A percentile compares a stretch with the other conserved stretches of the same genome.
Evolutionary conservation across 257 asterid genomes (phyloP).

Genomic region (Ajuga chamaepitys): DNA sequence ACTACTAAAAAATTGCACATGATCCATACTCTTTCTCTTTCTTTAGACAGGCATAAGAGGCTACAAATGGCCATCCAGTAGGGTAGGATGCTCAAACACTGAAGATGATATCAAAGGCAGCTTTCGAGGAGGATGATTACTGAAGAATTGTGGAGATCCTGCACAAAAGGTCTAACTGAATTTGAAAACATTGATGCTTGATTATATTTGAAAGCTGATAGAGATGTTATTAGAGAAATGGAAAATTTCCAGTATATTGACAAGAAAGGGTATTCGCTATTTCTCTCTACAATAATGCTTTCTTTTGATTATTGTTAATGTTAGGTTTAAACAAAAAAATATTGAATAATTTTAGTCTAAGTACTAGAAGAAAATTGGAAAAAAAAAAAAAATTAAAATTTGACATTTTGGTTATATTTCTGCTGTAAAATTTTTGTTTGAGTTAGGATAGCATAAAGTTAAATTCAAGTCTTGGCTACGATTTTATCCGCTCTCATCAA

Average conservation of each 20-base stretch:
- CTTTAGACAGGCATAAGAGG: constrained; percentile 72
- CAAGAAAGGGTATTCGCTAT: constrained; percentile 61
- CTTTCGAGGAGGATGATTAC: constrained; percentile 90
- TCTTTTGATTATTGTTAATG: too few relatives aligned
- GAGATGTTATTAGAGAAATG: constrained; percentile 46
- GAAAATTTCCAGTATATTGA: constrained; percentile 58
- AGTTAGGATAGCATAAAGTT: too few relatives aligned
- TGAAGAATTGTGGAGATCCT: constrained; percentile 82
- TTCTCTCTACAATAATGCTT: too few relatives aligned
- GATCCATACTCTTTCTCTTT: not conserved
- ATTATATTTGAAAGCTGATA: constrained; percentile 45
- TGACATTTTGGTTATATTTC: not conserved
- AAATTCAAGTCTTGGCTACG: too few relatives aligned
- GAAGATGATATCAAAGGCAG: constrained; percentile 73
- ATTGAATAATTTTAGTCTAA: too few relatives aligned
- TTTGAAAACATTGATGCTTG: not conserved
- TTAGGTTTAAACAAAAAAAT: too few relatives aligned
- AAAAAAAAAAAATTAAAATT: too few relatives aligned
- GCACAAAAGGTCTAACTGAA: constrained; percentile 49
- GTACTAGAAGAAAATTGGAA: not conserved
- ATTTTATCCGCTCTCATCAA: too few relatives aligned
- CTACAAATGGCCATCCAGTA: constrained; percentile 58
- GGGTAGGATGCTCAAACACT: constrained; percentile 60
- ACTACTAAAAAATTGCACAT: too few relatives aligned
- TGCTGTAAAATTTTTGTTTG: too few relatives aligned